Evolutionary conservation across 2,329 filamentous ascomycete genomes (phyloP), one percentile per base, ranked within the genome.

Genomic region (Lachnellula willkommii): DNA sequence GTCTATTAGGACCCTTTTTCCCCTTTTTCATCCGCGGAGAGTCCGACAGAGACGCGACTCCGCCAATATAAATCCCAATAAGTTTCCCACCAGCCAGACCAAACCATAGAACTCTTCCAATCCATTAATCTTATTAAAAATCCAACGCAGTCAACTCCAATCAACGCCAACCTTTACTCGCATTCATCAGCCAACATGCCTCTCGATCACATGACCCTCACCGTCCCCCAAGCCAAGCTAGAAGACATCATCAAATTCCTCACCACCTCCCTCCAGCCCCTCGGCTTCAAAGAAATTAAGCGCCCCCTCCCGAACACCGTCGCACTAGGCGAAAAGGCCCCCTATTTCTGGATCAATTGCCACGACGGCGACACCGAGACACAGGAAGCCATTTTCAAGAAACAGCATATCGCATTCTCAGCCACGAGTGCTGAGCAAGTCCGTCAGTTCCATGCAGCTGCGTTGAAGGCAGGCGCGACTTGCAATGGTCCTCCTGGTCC

Each of bases 361-460:
- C n/a, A 28, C 14, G 49, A 57, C 8, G 48, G n/a, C 4, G 24
- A 56, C n/a, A 50, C 51, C 12, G 35, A 43, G 6, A 26, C 17
- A 7, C 4, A 36, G 4, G 32, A 43, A 11, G 26, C 22, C 3
- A 15, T 57, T 15, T 40, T 42, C 15, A 57, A 55, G 45, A 45
- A n/a, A 15, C 45, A 53, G 1, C 60, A 63, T 54, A 51, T 63
- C 39, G 60, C 56, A 11, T 63, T 63, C 39, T 50, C 35, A 47
- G 60, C 60, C 35, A 28, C 54, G 28, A 55, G 59, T 63, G 22
- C n/a, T 14, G 55, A 59, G 26, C 52, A 63, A 52, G 60, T 63
- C 12, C 42, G 49, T 9, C 17, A 58, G 45, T 61, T 59, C 20
- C 51, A 63, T n/a, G 49, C 40, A 2, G 54, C 50, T 20, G 58